Conservation (phyloP, 2,329 filamentous ascomycete genomes). For the Leptographium flavum region DNA sequence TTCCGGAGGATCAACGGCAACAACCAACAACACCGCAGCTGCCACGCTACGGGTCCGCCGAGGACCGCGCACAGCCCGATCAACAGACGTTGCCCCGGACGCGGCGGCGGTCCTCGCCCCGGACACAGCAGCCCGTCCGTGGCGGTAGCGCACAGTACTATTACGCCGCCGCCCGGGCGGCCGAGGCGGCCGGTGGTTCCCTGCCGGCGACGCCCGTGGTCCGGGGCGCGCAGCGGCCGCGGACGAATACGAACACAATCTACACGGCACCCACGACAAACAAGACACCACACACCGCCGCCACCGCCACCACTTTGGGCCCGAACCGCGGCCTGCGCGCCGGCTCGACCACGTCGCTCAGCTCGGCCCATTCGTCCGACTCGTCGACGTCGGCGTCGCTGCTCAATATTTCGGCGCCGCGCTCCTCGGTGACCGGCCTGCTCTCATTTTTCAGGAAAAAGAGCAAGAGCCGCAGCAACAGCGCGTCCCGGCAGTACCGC, state of each 20-base stretch:
- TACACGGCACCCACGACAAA: background rate
- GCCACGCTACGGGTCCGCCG: background rate
- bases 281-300: conserved; percentile 7
- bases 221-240: background rate
- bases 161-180: background rate
- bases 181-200: background rate
- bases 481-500: conserved; percentile 6
- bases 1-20: too few species aligned
- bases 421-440: conserved; percentile 15
- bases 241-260: background rate
- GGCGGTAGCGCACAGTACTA: background rate
- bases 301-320: too few species aligned
- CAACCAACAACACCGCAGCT: too few species aligned
- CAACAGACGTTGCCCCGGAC: too few species aligned
- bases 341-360: conserved; percentile 11
- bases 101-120: background rate
- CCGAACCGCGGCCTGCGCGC: conserved; percentile 5
- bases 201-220: background rate
- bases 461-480: conserved; percentile 10
- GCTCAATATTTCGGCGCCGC: conserved; percentile 19
- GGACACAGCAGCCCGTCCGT: background rate
- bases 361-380: conserved; percentile 13
- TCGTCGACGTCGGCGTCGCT: conserved; percentile 21
- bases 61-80: too few species aligned
- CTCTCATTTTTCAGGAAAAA: conserved; percentile 21